phyloP scores from a whole-genome alignment of 768 basidiomycete species.

The Mycena sanguinolenta region DNA sequence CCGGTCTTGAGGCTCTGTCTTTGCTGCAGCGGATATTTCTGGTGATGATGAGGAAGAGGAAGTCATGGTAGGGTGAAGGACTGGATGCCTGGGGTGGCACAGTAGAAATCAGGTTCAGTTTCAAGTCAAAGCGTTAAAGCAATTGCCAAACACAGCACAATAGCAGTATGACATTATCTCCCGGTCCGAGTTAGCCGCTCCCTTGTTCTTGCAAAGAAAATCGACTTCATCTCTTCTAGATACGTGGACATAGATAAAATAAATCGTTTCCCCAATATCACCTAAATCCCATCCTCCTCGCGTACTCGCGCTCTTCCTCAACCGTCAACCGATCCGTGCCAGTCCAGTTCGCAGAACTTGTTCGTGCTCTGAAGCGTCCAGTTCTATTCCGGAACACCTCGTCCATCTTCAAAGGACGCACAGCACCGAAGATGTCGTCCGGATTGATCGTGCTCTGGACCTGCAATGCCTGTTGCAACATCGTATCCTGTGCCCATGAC shows the following conservation, averaged over 20 bases:
- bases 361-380: constrained; percentile 88
- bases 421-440: constrained; percentile 92
- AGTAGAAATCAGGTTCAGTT: constrained; percentile 18
- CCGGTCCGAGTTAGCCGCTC: constrained; percentile 5
- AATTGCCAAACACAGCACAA: constrained; percentile 43
- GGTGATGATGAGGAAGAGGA: constrained; percentile 86
- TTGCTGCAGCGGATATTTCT: constrained; percentile 69
- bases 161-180: constrained; percentile 36
- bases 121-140: constrained; percentile 40
- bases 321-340: constrained; percentile 90
- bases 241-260: constrained; percentile 10
- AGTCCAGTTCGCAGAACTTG: constrained; percentile 96
- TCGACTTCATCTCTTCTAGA: neutral
- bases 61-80: constrained; percentile 62
- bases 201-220: too few relatives aligned
- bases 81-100: constrained; percentile 24
- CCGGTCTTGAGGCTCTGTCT: constrained; percentile 50
- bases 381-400: constrained; percentile 88
- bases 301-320: constrained; percentile 91
- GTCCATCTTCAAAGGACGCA: constrained; percentile 90
- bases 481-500: constrained; percentile 93
- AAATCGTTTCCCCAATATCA: constrained; percentile 32
- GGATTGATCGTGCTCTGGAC: constrained; percentile 90
- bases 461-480: constrained; percentile 82
- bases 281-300: constrained; percentile 89